A percentile compares a stretch with the other conserved stretches of the same genome.
These are phyloP conservation scores for Penicillium atrosanguineum DNA, from an alignment of 495 filamentous ascomycete genomes.

Conservation along the genomic window DNA sequence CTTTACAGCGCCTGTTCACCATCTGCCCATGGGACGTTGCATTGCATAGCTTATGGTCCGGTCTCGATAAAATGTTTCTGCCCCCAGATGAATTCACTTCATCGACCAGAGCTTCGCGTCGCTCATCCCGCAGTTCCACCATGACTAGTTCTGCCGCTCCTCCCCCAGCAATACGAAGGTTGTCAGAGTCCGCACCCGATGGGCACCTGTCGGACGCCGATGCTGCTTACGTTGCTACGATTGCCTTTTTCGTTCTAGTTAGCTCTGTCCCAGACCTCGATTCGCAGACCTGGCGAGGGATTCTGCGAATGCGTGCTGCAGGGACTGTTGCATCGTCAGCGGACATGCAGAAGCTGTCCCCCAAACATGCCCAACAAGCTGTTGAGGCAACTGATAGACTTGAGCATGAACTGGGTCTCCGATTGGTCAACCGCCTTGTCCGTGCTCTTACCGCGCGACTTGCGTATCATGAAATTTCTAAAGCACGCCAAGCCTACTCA, in stretches of 20 bases:
- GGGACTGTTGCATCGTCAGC: constrained; percentile 50
- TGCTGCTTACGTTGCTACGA: constrained; percentile 53
- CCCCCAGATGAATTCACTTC: constrained; percentile 56
- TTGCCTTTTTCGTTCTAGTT: constrained; percentile 57
- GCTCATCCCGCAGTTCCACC: constrained; percentile 37
- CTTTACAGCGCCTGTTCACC: constrained; percentile 34
- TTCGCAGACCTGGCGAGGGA: constrained; percentile 46
- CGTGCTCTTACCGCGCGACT: constrained; percentile 51
- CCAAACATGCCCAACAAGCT: constrained; percentile 27
- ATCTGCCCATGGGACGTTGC: constrained; percentile 54
- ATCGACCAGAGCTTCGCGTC: constrained; percentile 33
- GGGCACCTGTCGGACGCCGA: constrained; percentile 51
- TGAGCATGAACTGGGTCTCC: constrained; percentile 59
- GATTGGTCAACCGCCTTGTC: constrained; percentile 53
- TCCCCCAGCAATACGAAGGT: constrained; percentile 27
- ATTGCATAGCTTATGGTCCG: constrained; percentile 75
- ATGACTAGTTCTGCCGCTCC: constrained; percentile 18
- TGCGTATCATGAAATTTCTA: constrained; percentile 52
- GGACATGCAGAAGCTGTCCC: constrained; percentile 37
- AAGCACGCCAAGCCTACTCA: constrained; percentile 36
- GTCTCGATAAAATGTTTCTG: constrained; percentile 64
- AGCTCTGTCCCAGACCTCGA: constrained; percentile 49
- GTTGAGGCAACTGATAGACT: constrained; percentile 50
- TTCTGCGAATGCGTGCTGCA: constrained; percentile 50
- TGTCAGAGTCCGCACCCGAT: constrained; percentile 26